Conservation (phyloP, 1,139 yeast species). For the Debaryomyces sp. region DNA sequence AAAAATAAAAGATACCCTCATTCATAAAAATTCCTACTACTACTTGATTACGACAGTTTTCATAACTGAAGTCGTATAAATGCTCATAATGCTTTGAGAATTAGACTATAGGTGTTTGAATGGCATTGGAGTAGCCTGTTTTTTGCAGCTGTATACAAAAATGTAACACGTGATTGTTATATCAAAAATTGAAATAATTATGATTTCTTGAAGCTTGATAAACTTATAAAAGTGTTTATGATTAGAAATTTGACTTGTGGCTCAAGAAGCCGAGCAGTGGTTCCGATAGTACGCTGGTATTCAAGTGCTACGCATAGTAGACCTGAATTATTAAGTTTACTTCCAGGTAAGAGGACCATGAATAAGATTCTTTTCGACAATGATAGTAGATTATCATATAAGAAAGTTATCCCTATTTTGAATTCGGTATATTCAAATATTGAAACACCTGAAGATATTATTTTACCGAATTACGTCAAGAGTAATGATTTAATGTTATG, state of each 20-base stretch:
- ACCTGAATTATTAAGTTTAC: conserved; percentile 51
- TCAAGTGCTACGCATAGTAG: conserved; percentile 13
- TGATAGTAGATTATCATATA: conserved; percentile 58
- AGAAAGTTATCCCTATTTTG: conserved; percentile 56
- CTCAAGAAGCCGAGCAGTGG: background rate
- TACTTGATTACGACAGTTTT: too few relatives aligned
- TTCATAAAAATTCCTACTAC: too few relatives aligned
- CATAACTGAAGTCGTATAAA: background rate
- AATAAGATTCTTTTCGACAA: conserved; percentile 66
- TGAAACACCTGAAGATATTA: conserved; percentile 36
- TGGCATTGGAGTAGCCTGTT: background rate
- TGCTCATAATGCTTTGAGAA: background rate
- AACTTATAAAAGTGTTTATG: background rate
- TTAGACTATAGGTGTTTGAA: background rate
- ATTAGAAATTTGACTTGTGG: background rate
- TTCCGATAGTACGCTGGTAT: background rate
- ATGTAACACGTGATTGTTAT: background rate
- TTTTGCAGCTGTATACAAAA: background rate
- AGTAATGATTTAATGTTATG: conserved; percentile 67
- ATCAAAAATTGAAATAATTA: background rate
- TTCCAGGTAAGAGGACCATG: conserved; percentile 60
- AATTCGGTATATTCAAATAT: conserved; percentile 50
- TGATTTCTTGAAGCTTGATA: background rate
- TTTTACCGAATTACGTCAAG: conserved; percentile 47
- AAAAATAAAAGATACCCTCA: too few relatives aligned